phyloP scores from a whole-genome alignment of 2,329 filamentous ascomycete species.

The Ophiostoma australiae region DNA sequence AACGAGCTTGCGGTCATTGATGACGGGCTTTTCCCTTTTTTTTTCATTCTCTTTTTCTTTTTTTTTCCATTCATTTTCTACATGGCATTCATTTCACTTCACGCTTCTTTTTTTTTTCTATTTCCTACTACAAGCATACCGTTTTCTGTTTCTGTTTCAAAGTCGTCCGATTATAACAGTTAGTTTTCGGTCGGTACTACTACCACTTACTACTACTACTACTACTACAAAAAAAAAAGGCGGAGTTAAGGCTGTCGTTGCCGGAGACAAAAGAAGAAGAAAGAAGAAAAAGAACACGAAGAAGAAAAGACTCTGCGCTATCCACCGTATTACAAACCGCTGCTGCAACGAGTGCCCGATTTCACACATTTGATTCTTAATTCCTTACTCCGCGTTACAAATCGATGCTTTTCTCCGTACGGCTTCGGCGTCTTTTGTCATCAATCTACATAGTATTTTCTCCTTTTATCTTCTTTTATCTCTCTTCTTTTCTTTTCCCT shows the following conservation, averaged over 20 bases:
- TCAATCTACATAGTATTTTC: not conserved
- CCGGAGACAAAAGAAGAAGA: not conserved
- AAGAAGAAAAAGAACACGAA: not conserved
- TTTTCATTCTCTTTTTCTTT: not conserved
- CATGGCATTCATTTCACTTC: not conserved
- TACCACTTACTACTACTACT: not conserved
- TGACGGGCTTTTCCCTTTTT: not conserved
- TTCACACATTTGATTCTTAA: not conserved
- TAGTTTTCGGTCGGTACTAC: too few species aligned
- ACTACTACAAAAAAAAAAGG: not conserved
- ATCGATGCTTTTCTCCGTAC: not conserved
- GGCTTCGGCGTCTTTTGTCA: not conserved
- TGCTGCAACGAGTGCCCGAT: not conserved
- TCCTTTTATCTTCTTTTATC: not conserved
- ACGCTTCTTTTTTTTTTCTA: too few species aligned
- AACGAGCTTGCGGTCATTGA: not conserved
- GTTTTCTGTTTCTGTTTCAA: not conserved
- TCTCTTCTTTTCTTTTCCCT: not conserved
- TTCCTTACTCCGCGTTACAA: conserved; percentile 4
- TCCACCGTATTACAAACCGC: not conserved
- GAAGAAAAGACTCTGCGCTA: not conserved
- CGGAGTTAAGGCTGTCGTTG: not conserved
- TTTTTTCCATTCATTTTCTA: not conserved
- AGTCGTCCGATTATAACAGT: not conserved
- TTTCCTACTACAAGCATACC: too few species aligned